Base-by-base conservation (phyloP, 192 early-diverging fungal species). In the Backusella liffmaniae region DNA sequence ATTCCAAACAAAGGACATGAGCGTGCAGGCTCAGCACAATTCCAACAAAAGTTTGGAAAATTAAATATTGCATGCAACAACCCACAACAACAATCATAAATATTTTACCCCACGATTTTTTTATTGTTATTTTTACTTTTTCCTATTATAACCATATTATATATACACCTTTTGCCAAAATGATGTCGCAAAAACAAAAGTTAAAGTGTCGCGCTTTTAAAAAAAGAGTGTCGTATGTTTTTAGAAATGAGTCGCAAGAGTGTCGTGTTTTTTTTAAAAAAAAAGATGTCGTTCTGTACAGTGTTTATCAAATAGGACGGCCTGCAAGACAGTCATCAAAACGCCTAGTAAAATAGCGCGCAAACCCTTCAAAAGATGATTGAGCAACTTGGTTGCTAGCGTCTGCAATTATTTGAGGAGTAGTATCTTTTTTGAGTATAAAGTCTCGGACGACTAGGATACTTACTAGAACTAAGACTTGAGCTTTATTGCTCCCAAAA, bases 21-120 rank as follows among this genome's bases (percentile, higher is more conserved):
- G 29, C 77, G 77, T 56, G 34, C 67, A 39, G 77, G 77, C 21
- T 78, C 77, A 72, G 36, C 69, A 73, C 77, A 78, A 23, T 78
- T 78, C 26, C 77, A 78, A 21, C 77, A 78, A 59, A 65, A 78
- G 29, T 78, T 78, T 62, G 72, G 72, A n/a, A 69, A 78, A 53
- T 32, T 76, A 39, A 69, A 76, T 62, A 76, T 76, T 42, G 75
- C 56, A 62, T 62, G 56, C 23, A 62, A 13, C 12, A 62, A 62
- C 12, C 56, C 56, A 29, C 26, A 56, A 23, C 8, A 62, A 62
- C 56, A 62, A 62, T 29, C 56, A 62, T 62, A 26, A 29, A 62
- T 12, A 26, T 62, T 62, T 62, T 62, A 8, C 21, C 56, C 56
- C 56, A 29, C 56, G 0, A 2, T 56, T 23, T 56, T 23, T 26